Evolutionary conservation across 495 filamentous ascomycete genomes (phyloP).

Genomic region (Daldinia concentrica): DNA sequence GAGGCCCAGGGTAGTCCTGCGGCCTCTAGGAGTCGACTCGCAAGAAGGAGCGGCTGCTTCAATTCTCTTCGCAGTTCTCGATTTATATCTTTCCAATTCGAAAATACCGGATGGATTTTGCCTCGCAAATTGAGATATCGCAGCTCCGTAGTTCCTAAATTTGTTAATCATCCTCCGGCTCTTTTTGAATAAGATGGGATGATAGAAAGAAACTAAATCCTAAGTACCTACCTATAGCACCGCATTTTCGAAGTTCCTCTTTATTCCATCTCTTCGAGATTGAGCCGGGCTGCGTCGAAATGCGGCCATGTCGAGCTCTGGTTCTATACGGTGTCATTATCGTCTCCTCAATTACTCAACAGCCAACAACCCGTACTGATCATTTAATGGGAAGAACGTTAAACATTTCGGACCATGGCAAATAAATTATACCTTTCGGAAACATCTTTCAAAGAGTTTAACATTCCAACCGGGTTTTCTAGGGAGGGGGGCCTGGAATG

Average conservation of each 20-base stretch:
- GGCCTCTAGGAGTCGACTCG: slow-evolving; percentile 47
- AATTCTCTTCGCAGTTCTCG: slow-evolving; percentile 40
- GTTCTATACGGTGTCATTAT: slow-evolving; percentile 21
- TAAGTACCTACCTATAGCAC: slow-evolving; percentile 49
- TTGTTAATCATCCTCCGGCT: not conserved
- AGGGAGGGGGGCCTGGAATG: slow-evolving; percentile 27
- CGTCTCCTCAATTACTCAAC: slow-evolving; percentile 5
- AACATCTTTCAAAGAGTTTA: slow-evolving; percentile 19
- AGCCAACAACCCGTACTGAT: not conserved
- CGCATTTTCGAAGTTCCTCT: slow-evolving; percentile 44
- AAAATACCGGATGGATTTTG: slow-evolving; percentile 47
- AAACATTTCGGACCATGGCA: not conserved
- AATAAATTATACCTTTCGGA: slow-evolving; percentile 13
- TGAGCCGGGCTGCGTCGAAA: slow-evolving; percentile 37
- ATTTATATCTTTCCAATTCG: slow-evolving; percentile 41
- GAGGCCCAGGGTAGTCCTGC: slow-evolving; percentile 50
- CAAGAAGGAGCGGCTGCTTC: slow-evolving; percentile 47
- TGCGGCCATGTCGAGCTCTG: slow-evolving; percentile 12
- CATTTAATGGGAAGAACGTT: not conserved
- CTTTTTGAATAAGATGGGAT: not conserved
- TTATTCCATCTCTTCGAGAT: slow-evolving; percentile 46
- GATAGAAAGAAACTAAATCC: not conserved
- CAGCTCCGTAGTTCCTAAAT: slow-evolving; percentile 19
- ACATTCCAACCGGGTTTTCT: slow-evolving; percentile 33
- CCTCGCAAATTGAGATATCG: slow-evolving; percentile 37